These are phyloP conservation scores for Chytridium lagenaria DNA, from an alignment of 371 early-diverging fungal species.

Conservation along the genomic window DNA sequence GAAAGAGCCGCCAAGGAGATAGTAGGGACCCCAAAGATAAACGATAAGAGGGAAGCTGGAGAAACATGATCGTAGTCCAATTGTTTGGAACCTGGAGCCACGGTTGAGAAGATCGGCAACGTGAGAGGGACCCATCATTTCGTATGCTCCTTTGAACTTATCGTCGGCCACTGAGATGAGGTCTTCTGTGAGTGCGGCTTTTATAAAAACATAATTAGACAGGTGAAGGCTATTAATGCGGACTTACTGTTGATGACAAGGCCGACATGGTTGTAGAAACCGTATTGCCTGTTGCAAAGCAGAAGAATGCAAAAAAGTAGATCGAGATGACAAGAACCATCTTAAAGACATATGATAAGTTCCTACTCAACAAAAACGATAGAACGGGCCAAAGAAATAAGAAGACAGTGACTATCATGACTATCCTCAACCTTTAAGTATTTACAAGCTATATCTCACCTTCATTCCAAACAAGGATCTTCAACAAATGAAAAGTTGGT, in stretches of 20 bases:
- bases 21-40: constrained; percentile 32
- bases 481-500: constrained; percentile 31
- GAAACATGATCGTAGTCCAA: constrained; percentile 26
- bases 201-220: not conserved
- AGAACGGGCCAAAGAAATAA: too few relatives aligned
- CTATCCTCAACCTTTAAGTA: too few relatives aligned
- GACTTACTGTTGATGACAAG: constrained; percentile 44
- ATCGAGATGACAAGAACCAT: constrained; percentile 29
- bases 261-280: constrained; percentile 54
- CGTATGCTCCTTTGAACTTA: not conserved
- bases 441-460: too few relatives aligned
- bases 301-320: constrained; percentile 40
- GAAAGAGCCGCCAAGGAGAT: constrained; percentile 11
- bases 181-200: constrained; percentile 28
- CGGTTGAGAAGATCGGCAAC: constrained; percentile 38
- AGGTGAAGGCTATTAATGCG: constrained; percentile 6
- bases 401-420: too few relatives aligned
- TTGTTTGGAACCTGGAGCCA: constrained; percentile 36
- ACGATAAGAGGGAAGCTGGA: constrained; percentile 23
- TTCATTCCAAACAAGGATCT: constrained; percentile 32
- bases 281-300: constrained; percentile 43
- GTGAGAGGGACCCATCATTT: constrained; percentile 1
- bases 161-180: constrained; percentile 17
- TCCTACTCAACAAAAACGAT: too few relatives aligned
- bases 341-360: constrained; percentile 24